Evolutionary conservation across 345 rosid species (phyloP).

Genomic region (Brassica nigra): DNA sequence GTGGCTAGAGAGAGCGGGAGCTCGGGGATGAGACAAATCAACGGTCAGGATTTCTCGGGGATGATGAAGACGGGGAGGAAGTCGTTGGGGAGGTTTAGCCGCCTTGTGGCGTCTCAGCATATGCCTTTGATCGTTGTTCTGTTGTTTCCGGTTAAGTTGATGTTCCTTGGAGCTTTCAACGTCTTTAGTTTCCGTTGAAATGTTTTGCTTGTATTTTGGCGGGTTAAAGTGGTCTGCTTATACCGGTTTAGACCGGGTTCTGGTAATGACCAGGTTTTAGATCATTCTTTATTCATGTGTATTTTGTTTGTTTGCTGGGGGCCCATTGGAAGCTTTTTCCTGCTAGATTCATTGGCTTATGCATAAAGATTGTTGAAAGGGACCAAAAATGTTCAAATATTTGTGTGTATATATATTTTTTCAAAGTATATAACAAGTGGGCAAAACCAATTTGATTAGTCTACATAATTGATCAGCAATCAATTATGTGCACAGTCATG

Average conservation of each 20-base stretch:
- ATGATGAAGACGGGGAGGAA: slow-evolving; percentile 65
- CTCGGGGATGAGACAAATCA: slow-evolving; percentile 40
- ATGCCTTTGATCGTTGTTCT: slow-evolving; percentile 79
- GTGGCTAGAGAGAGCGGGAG: slow-evolving; percentile 37
- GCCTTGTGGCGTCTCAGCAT: slow-evolving; percentile 77
- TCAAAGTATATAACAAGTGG: neutral
- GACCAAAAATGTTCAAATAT: neutral
- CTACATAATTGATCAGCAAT: neutral
- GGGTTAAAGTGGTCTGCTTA: slow-evolving; percentile 21
- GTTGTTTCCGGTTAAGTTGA: slow-evolving; percentile 64
- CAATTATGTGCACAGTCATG: neutral
- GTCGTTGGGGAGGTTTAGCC: slow-evolving; percentile 63
- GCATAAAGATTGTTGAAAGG: slow-evolving; percentile 15
- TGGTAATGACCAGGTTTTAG: slow-evolving; percentile 34
- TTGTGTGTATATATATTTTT: neutral
- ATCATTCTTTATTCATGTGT: slow-evolving; percentile 33
- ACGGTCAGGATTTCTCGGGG: slow-evolving; percentile 57
- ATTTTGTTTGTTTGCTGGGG: slow-evolving; percentile 5
- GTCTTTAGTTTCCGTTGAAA: slow-evolving; percentile 43
- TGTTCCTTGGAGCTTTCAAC: slow-evolving; percentile 60
- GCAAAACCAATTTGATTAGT: neutral
- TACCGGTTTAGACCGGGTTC: slow-evolving; percentile 19
- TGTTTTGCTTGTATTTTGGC: neutral
- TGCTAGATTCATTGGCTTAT: slow-evolving; percentile 7
- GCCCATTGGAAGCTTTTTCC: slow-evolving; percentile 4